Evolutionary conservation across 148 eudicot species (phyloP).

Genomic region (Oxyria digyna): DNA sequence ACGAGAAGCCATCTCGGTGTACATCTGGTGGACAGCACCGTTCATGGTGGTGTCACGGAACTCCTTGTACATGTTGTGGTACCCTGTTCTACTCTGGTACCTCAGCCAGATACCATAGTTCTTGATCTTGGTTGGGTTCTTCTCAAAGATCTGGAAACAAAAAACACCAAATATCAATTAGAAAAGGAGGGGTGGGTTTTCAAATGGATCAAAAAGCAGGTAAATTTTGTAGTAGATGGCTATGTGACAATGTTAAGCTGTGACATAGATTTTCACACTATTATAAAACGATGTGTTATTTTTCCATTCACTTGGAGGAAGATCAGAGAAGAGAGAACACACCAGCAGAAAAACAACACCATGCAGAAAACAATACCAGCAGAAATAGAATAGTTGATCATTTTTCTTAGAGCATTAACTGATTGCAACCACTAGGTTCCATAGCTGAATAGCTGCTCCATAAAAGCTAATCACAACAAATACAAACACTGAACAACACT

Average conservation of each 20-base stretch:
- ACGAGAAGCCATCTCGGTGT: slow-evolving; percentile 88
- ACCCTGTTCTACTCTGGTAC: slow-evolving; percentile 74
- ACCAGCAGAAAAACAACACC: background rate
- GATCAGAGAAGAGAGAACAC: too few species aligned
- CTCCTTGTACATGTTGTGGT: slow-evolving; percentile 95
- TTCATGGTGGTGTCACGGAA: slow-evolving; percentile 73
- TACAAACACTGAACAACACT: background rate
- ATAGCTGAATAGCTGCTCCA: background rate
- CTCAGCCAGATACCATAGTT: slow-evolving; percentile 81
- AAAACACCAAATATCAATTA: background rate
- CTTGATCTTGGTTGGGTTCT: slow-evolving; percentile 69
- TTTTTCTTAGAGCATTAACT: background rate
- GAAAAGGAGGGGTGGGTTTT: background rate
- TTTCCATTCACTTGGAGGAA: too few species aligned
- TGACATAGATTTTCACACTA: too few species aligned
- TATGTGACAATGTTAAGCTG: background rate
- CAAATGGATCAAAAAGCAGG: too few species aligned
- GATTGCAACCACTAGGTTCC: background rate
- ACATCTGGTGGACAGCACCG: slow-evolving; percentile 77
- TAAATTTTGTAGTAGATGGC: background rate
- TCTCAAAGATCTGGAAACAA: slow-evolving; percentile 55
- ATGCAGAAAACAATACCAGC: background rate
- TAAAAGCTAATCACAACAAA: background rate
- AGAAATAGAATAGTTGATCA: background rate
- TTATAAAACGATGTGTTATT: too few species aligned